A percentile compares a stretch with the other conserved stretches of the same genome.
These are phyloP conservation scores for Dioscorea alata DNA, from an alignment of 106 monocot species.

Conservation along the genomic window DNA sequence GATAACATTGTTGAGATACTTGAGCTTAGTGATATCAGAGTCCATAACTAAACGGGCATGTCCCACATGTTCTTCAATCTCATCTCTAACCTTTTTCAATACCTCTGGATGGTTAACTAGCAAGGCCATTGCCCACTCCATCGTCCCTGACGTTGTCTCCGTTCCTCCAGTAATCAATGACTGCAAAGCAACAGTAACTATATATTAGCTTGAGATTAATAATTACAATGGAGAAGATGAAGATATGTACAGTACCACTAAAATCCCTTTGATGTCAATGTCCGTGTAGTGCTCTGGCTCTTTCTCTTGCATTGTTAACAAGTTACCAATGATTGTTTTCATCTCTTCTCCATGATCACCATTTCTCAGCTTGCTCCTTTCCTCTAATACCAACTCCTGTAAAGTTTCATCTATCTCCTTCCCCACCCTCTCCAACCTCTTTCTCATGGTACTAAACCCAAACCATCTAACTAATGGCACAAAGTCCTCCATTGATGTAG, in stretches of 20 bases:
- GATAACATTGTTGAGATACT: constrained; percentile 12
- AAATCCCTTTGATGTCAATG: constrained; percentile 14
- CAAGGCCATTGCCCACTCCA: background rate
- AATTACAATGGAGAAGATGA: too few species aligned
- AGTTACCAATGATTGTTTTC: constrained; percentile 27
- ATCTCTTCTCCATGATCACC: background rate
- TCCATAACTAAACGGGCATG: constrained; percentile 1
- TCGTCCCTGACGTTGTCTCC: background rate
- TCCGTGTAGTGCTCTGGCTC: constrained; percentile 35
- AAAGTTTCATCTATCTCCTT: constrained; percentile 19
- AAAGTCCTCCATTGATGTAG: constrained; percentile 30
- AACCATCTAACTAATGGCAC: constrained; percentile 28
- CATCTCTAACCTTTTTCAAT: background rate
- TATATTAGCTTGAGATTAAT: too few species aligned
- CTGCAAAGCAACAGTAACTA: background rate
- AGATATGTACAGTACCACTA: background rate
- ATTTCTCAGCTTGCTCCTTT: constrained; percentile 3
- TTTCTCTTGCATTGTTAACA: constrained; percentile 23
- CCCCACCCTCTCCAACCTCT: constrained; percentile 4
- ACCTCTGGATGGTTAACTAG: background rate
- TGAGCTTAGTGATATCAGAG: constrained; percentile 13
- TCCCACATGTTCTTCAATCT: background rate
- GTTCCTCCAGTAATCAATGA: background rate
- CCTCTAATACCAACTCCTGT: constrained; percentile 25
- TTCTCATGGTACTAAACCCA: constrained; percentile 11